Conservation (phyloP, 495 filamentous ascomycete genomes). For the Trichoderma orchidacearum region DNA sequence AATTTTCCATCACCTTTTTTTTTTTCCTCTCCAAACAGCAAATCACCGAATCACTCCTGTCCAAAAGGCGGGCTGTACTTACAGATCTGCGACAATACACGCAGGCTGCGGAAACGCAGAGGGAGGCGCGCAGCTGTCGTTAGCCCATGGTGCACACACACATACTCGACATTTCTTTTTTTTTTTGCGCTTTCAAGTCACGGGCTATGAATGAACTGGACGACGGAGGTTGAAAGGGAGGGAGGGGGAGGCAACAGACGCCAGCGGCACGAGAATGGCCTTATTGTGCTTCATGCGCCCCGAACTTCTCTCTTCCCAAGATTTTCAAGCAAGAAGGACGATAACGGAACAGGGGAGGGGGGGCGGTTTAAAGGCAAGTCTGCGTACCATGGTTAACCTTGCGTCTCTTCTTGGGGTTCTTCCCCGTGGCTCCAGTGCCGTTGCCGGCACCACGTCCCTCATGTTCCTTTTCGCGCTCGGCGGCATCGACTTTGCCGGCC, state of each 20-base stretch:
- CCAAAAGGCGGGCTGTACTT: conserved; percentile 40
- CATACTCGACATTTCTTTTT: conserved; percentile 30
- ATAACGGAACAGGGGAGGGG: conserved; percentile 10
- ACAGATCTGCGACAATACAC: conserved; percentile 99
- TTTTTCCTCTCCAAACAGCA: too few species aligned
- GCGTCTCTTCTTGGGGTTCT: conserved; percentile 84
- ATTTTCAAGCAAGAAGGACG: conserved; percentile 19
- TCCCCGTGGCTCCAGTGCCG: too few species aligned
- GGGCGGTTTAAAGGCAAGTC: conserved; percentile 4
- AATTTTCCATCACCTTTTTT: too few species aligned
- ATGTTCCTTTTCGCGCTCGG: conserved; percentile 17
- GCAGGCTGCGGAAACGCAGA: conserved; percentile 54
- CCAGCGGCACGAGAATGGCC: too few species aligned
- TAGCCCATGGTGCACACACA: conserved; percentile 10
- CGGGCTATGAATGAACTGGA: conserved; percentile 4
- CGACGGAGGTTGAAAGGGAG: conserved; percentile 9
- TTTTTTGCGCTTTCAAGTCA: neutral
- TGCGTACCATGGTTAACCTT: conserved; percentile 98
- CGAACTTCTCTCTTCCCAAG: conserved; percentile 2
- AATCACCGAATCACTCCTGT: too few species aligned
- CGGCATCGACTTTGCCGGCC: conserved; percentile 12
- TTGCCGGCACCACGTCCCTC: conserved; percentile 20
- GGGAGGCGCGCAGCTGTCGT: neutral
- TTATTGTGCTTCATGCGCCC: neutral
- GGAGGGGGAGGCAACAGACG: neutral